Evolutionary conservation across 257 asterid genomes (phyloP).

Genomic region (Solanum rostratum): DNA sequence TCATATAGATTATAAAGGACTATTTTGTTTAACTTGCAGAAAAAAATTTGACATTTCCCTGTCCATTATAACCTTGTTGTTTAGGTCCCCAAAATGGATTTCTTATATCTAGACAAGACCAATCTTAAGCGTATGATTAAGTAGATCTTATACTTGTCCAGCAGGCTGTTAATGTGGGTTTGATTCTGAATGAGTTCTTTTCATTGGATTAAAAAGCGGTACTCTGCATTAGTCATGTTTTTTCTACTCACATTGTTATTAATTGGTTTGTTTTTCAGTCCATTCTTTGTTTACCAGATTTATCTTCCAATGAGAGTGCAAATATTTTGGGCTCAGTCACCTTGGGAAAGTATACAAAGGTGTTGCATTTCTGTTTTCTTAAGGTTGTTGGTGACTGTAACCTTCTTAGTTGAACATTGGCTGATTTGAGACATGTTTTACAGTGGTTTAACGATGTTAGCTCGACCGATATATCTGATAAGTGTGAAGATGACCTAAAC

Average conservation of each 20-base stretch:
- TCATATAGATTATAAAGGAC: neutral
- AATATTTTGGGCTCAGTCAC: constrained; percentile 41
- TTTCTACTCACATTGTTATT: neutral
- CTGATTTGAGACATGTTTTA: neutral
- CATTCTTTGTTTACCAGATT: constrained; percentile 63
- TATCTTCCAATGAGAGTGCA: constrained; percentile 40
- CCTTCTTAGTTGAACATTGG: constrained; percentile 1
- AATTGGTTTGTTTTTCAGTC: constrained; percentile 27
- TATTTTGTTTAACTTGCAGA: neutral
- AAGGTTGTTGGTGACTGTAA: neutral
- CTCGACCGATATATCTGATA: constrained; percentile 66
- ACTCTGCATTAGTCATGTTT: neutral
- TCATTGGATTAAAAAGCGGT: too few species aligned
- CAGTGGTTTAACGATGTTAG: constrained; percentile 91
- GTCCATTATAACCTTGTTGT: neutral
- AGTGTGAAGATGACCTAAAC: constrained; percentile 72
- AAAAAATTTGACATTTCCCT: neutral
- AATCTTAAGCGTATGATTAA: neutral
- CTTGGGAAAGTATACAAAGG: constrained; percentile 89
- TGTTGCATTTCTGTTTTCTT: constrained; percentile 12
- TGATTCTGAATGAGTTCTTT: neutral
- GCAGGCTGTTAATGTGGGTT: neutral
- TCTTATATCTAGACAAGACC: neutral
- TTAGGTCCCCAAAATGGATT: neutral
- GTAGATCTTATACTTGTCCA: neutral